Evolutionary conservation across 2,329 filamentous ascomycete species (phyloP).

Genomic region (Alternaria longipes): DNA sequence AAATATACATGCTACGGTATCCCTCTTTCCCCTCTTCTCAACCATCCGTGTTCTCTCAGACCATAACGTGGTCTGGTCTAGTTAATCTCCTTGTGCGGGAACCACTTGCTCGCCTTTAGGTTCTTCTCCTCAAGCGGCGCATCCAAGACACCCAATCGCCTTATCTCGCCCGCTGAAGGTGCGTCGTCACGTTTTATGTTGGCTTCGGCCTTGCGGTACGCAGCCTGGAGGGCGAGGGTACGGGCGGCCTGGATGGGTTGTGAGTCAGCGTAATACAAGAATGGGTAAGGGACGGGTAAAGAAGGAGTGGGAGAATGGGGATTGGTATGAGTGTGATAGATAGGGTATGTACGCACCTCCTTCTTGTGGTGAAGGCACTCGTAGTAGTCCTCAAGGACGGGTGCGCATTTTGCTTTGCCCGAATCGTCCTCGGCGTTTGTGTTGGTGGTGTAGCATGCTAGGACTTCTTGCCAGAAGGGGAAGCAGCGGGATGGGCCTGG

Average conservation of each 20-base stretch:
- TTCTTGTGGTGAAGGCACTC: slow-evolving; percentile 99
- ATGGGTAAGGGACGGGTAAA: neutral
- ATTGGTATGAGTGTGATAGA: too few relatives aligned
- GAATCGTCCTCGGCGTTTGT: slow-evolving; percentile 78
- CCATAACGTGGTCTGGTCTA: slow-evolving; percentile 12
- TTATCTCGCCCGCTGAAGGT: slow-evolving; percentile 85
- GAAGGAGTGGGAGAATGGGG: neutral
- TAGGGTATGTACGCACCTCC: slow-evolving; percentile 72
- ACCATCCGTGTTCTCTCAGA: neutral
- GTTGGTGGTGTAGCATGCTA: slow-evolving; percentile 98
- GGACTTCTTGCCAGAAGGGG: slow-evolving; percentile 99
- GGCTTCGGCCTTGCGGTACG: slow-evolving; percentile 80
- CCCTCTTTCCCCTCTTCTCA: neutral
- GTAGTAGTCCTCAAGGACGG: slow-evolving; percentile 93
- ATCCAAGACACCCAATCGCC: slow-evolving; percentile 82
- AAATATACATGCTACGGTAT: too few relatives aligned
- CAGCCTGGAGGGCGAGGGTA: slow-evolving; percentile 79
- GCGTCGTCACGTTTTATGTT: slow-evolving; percentile 80
- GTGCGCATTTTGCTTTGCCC: slow-evolving; percentile 87
- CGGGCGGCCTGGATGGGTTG: slow-evolving; percentile 71
- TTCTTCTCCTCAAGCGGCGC: slow-evolving; percentile 77
- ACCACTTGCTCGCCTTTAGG: slow-evolving; percentile 55
- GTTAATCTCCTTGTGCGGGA: slow-evolving; percentile 55
- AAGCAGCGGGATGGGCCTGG: slow-evolving; percentile 84
- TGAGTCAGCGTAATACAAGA: neutral